Evolutionary conservation across 768 basidiomycete genomes (phyloP).

Genomic region (Leccinum aurantiacum): DNA sequence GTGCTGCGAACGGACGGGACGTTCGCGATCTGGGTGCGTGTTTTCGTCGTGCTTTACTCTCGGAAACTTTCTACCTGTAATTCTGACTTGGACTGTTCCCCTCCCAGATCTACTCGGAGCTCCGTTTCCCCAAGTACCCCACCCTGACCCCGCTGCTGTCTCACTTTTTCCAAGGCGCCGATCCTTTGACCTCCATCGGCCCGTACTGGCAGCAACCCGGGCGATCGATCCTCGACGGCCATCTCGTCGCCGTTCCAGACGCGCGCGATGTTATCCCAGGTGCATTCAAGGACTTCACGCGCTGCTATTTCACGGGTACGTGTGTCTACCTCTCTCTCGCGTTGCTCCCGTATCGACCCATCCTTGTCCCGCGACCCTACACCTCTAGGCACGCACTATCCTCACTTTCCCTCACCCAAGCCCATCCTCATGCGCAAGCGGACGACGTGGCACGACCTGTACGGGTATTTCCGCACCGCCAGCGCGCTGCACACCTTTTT

Average conservation of each 20-base stretch:
- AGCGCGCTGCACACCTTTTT: constrained; percentile 70
- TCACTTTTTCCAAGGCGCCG: constrained; percentile 59
- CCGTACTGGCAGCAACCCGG: constrained; percentile 83
- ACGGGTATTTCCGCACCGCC: constrained; percentile 68
- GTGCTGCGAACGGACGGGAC: constrained; percentile 62
- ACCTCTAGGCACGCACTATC: constrained; percentile 40
- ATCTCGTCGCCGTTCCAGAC: constrained; percentile 68
- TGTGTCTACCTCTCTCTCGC: constrained; percentile 23
- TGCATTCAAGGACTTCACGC: constrained; percentile 43
- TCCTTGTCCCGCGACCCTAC: neutral
- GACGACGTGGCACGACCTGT: constrained; percentile 65
- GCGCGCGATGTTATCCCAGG: constrained; percentile 37
- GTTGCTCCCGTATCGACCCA: neutral
- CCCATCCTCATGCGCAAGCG: constrained; percentile 55
- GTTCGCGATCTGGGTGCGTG: constrained; percentile 69
- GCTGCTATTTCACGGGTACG: constrained; percentile 64
- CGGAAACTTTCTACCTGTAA: neutral
- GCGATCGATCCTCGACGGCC: constrained; percentile 67
- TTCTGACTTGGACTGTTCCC: too few relatives aligned
- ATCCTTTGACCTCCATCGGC: constrained; percentile 56
- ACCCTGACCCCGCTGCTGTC: constrained; percentile 57
- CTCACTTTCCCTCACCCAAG: constrained; percentile 34
- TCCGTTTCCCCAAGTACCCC: constrained; percentile 64
- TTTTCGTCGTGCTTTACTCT: neutral
- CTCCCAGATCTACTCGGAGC: constrained; percentile 64